Conservation (phyloP, 768 basidiomycete genomes). For the Pleurotus salmoneostramineus region DNA sequence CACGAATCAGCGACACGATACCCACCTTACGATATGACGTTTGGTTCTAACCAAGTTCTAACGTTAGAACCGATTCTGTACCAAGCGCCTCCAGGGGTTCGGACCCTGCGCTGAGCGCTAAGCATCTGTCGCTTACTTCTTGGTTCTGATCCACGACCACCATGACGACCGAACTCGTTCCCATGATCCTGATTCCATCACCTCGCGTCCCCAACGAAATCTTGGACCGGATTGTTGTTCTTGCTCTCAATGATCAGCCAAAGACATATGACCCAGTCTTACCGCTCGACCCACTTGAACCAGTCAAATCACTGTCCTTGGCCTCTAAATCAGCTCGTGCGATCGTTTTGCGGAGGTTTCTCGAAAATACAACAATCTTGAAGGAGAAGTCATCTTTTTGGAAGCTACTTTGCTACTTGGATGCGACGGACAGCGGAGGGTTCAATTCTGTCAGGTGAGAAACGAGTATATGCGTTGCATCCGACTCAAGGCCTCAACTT, state of each 20-base stretch:
- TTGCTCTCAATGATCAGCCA: slow-evolving; percentile 16
- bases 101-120: neutral
- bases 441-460: slow-evolving; percentile 48
- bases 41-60: no score
- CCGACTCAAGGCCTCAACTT: neutral
- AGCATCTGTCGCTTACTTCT: neutral
- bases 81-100: neutral
- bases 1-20: no score
- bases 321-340: slow-evolving; percentile 38
- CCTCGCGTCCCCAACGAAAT: slow-evolving; percentile 32
- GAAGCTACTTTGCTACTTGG: slow-evolving; percentile 17
- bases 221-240: slow-evolving; percentile 28
- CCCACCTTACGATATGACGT: no score
- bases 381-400: slow-evolving; percentile 19
- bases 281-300: slow-evolving; percentile 18
- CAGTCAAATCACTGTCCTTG: slow-evolving; percentile 34
- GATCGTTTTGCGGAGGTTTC: slow-evolving; percentile 36
- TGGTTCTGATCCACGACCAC: neutral
- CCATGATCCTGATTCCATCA: slow-evolving; percentile 5
- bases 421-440: slow-evolving; percentile 19
- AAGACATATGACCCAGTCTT: slow-evolving; percentile 2
- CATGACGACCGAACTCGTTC: neutral
- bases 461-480: slow-evolving; percentile 14
- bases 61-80: no score
- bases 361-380: slow-evolving; percentile 25